phyloP scores from a whole-genome alignment of 495 filamentous ascomycete genomes.

The Cercophora newfieldiana region DNA sequence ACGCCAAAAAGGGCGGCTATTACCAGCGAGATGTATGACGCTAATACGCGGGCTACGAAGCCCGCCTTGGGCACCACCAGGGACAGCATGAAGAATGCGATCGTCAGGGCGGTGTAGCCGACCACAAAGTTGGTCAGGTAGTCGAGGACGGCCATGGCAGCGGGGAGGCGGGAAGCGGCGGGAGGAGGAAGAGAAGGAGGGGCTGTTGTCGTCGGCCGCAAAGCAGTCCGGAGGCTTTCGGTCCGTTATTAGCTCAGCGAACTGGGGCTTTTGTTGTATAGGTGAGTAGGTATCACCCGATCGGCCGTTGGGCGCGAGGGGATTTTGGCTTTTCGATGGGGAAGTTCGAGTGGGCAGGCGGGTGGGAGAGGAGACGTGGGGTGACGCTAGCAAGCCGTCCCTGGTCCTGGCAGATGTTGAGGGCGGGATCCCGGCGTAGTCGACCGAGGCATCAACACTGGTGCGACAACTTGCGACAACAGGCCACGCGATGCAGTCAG shows the following conservation, averaged over 20 bases:
- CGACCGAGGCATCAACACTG: neutral
- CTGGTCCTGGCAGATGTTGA: constrained; percentile 5
- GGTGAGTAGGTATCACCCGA: neutral
- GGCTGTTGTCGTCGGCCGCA: neutral
- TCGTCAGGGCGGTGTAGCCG: constrained; percentile 57
- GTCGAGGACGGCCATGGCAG: constrained; percentile 36
- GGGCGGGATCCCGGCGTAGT: neutral
- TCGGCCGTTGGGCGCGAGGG: constrained; percentile 4
- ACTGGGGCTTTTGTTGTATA: constrained; percentile 2
- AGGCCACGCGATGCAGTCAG: neutral
- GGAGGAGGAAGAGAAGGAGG: neutral
- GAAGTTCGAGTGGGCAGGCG: neutral
- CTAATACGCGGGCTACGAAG: constrained; percentile 72
- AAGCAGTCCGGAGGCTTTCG: neutral
- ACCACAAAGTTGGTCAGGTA: constrained; percentile 57
- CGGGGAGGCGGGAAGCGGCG: neutral
- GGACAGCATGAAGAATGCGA: constrained; percentile 58
- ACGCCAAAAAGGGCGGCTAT: constrained; percentile 76
- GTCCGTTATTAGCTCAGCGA: neutral
- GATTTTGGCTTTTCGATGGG: constrained; percentile 12
- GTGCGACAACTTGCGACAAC: neutral
- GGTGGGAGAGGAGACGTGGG: neutral
- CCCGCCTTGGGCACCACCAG: constrained; percentile 55
- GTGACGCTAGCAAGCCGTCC: neutral
- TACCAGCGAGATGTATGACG: constrained; percentile 66